Base-by-base conservation (phyloP, 2,329 filamentous ascomycete genomes). In the Albophoma yamanashiensis region DNA sequence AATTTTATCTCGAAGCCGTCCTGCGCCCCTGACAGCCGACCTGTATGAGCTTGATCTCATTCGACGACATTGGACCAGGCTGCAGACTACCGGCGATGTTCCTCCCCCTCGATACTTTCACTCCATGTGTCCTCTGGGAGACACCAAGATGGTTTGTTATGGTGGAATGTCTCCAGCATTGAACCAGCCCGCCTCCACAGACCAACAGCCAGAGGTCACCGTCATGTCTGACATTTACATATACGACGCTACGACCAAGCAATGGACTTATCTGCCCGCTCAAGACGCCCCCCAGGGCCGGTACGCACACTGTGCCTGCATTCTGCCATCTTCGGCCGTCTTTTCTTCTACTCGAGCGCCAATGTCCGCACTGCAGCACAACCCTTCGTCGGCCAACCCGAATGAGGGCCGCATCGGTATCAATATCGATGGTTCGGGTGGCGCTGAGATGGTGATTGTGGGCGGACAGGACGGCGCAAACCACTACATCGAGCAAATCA, bases 221-320 rank as follows among this genome's bases (percentile, higher is more conserved):
- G 94, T 97, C 60, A 97, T 99, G 92, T 97, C 93, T 8, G 94
- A 99, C 74, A 91, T 97, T 59, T 91, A 97, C 73, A 90, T 99
- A 39, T 97, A 91, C 73, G 93, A 99, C 72, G 90, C 94, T 1
- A 82, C 85, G 1, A 89, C 88, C 0, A 87, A 83, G 67, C 88
- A 82, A 56, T 99, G 94, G 94, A 93, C 89, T 25, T 91, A 87
- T 62, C 85, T 99, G 52, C 83, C 87, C 1, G 87, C 91, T 0
- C 82, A 85, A 55, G 91, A 97, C 60, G 82, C 90, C 0, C 94
- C 94, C 0, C 92, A 97, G 73, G 94, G 94, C 45, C 86, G 94
- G 61, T 99, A 99, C 75, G 94, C 94, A 2, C 94, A 99, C 71
- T 99, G 94, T 73, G 94, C 94, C 9, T 91, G 92, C 31, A 91